A percentile compares a stretch with the other conserved stretches of the same genome.
Evolutionary conservation across 164 flowering plant genomes (phyloP).

Genomic region (Nymphaea thermarum): DNA sequence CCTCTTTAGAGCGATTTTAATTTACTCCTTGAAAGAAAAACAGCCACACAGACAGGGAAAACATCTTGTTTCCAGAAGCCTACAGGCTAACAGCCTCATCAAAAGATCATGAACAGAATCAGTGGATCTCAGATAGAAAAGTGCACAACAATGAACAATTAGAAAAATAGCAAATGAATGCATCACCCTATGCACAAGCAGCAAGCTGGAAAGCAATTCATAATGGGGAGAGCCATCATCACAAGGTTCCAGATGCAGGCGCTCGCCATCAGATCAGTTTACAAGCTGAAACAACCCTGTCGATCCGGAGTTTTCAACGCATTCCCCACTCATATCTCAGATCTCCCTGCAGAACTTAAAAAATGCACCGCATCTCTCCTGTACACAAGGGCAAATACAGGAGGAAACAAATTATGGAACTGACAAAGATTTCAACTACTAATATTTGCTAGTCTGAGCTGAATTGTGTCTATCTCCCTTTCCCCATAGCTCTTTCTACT

Average conservation of each 20-base stretch:
- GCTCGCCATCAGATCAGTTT: not conserved
- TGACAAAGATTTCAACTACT: conserved; percentile 39
- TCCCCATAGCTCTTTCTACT: conserved; percentile 1
- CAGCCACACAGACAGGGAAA: not conserved
- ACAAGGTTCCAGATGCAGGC: not conserved
- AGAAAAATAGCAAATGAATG: not conserved
- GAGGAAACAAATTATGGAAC: conserved; percentile 65
- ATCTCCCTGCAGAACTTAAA: not conserved
- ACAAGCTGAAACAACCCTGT: not conserved
- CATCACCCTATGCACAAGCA: not conserved
- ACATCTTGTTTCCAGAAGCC: not conserved
- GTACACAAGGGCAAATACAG: conserved; percentile 76
- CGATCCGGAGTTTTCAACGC: not conserved
- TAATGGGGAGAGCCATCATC: not conserved
- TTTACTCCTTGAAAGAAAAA: too few relatives aligned
- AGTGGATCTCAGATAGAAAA: not conserved
- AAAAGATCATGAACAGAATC: not conserved
- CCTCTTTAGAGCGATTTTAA: too few relatives aligned
- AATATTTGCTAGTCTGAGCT: not conserved
- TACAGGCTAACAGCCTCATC: not conserved
- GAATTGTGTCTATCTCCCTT: not conserved
- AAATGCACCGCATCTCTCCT: conserved; percentile 38
- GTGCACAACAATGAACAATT: not conserved
- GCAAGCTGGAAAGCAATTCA: not conserved
- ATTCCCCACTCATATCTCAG: not conserved